Conservation (phyloP, 202 grass and related monocot species). For the Setaria italica region DNA sequence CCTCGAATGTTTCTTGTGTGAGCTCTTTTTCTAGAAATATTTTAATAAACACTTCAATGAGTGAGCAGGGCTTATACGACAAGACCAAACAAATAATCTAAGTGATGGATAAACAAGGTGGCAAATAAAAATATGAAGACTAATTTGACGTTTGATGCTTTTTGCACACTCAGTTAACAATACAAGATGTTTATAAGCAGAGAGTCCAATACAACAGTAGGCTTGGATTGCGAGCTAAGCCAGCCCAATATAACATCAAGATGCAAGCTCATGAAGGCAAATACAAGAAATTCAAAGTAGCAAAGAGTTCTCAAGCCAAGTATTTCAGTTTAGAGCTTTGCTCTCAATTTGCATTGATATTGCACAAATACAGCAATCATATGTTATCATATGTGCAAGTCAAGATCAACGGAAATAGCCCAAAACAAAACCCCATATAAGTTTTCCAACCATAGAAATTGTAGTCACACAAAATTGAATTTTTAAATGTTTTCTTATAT, state of each 20-base stretch:
- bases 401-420: slow-evolving; percentile 1
- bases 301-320: not conserved
- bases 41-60: slow-evolving; percentile 26
- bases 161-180: slow-evolving; percentile 11
- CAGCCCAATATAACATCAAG: slow-evolving; percentile 18
- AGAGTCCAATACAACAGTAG: not conserved
- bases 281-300: slow-evolving; percentile 1
- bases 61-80: slow-evolving; percentile 8
- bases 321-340: not conserved
- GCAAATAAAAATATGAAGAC: not conserved
- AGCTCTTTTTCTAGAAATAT: slow-evolving; percentile 67
- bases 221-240: not conserved
- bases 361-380: not conserved
- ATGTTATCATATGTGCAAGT: slow-evolving; percentile 12
- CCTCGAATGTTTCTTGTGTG: slow-evolving; percentile 66
- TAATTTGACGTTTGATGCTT: slow-evolving; percentile 7
- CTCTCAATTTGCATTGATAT: slow-evolving; percentile 14
- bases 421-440: slow-evolving; percentile 10
- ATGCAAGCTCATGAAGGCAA: slow-evolving; percentile 7
- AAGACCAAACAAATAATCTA: slow-evolving; percentile 9
- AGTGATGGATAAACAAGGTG: not conserved
- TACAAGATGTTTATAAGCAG: not conserved
- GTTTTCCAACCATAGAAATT: not conserved
- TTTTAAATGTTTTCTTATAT: slow-evolving; percentile 7
- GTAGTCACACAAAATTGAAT: not conserved